Evolutionary conservation across 352 stramenopile genomes (phyloP).

Genomic region (Phytophthora tentaculata): DNA sequence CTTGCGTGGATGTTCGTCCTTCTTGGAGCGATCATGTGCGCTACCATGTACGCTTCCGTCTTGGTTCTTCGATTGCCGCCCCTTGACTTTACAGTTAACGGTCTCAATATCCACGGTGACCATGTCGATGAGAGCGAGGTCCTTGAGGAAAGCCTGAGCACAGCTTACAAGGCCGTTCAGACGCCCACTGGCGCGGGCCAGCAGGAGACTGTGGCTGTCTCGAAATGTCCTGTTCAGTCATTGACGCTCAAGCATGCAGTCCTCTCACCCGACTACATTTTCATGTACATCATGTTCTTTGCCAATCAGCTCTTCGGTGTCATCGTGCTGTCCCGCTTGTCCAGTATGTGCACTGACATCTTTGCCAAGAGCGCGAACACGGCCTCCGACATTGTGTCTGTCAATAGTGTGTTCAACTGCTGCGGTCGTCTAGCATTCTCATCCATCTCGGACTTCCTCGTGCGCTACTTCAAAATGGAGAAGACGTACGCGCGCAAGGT

Average conservation of each 20-base stretch:
- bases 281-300: constrained; percentile 79
- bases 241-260: constrained; percentile 62
- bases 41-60: constrained; percentile 47
- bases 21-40: constrained; percentile 50
- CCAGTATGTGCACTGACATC: constrained; percentile 56
- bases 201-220: constrained; percentile 1
- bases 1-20: constrained; percentile 57
- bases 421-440: constrained; percentile 57
- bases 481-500: constrained; percentile 34
- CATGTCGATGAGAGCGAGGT: constrained; percentile 33
- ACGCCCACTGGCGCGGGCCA: neutral
- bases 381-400: constrained; percentile 60
- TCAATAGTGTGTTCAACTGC: constrained; percentile 72
- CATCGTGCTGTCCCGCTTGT: constrained; percentile 72
- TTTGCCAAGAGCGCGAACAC: constrained; percentile 50
- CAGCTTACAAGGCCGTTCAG: neutral
- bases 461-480: constrained; percentile 13
- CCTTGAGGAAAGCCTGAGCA: constrained; percentile 44
- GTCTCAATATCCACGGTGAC: constrained; percentile 73
- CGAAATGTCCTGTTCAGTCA: constrained; percentile 51
- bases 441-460: constrained; percentile 50
- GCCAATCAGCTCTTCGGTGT: constrained; percentile 70
- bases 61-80: constrained; percentile 58
- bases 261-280: constrained; percentile 61
- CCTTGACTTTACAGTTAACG: constrained; percentile 48